These are phyloP conservation scores for Liriodendron chinense DNA, from an alignment of 164 flowering plant genomes.

Conservation along the genomic window DNA sequence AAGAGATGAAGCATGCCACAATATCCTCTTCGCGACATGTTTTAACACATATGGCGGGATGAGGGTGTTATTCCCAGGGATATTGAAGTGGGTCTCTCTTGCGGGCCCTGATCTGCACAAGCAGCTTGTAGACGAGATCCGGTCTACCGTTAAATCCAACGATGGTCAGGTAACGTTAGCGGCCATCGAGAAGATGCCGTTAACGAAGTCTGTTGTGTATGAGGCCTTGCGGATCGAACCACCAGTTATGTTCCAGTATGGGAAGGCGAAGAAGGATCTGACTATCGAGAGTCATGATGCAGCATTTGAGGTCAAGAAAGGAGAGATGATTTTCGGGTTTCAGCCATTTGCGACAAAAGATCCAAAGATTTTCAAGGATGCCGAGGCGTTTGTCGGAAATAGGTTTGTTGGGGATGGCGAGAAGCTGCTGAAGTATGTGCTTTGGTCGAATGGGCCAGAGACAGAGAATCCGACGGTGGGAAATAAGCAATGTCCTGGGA, in stretches of 20 bases:
- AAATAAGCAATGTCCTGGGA: constrained; percentile 52
- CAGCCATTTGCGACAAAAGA: constrained; percentile 59
- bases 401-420: constrained; percentile 58
- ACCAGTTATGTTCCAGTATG: constrained; percentile 55
- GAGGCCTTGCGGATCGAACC: constrained; percentile 45
- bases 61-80: constrained; percentile 30
- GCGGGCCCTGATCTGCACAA: constrained; percentile 40
- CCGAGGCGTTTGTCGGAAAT: constrained; percentile 27
- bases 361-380: constrained; percentile 39
- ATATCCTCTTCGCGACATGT: constrained; percentile 35
- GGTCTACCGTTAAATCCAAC: constrained; percentile 26
- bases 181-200: constrained; percentile 43
- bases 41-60: constrained; percentile 50
- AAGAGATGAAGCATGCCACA: constrained; percentile 51
- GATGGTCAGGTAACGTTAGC: constrained; percentile 33
- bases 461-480: constrained; percentile 33
- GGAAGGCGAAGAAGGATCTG: constrained; percentile 47
- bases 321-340: constrained; percentile 55
- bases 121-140: constrained; percentile 37
- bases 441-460: constrained; percentile 61
- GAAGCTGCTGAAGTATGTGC: constrained; percentile 46
- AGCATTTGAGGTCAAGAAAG: constrained; percentile 44
- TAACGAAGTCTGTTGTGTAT: constrained; percentile 21
- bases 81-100: constrained; percentile 38
- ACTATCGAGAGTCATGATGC: constrained; percentile 48